Conservation (phyloP, 1,284 basidiomycete species). For the Fomes fomentarius region DNA sequence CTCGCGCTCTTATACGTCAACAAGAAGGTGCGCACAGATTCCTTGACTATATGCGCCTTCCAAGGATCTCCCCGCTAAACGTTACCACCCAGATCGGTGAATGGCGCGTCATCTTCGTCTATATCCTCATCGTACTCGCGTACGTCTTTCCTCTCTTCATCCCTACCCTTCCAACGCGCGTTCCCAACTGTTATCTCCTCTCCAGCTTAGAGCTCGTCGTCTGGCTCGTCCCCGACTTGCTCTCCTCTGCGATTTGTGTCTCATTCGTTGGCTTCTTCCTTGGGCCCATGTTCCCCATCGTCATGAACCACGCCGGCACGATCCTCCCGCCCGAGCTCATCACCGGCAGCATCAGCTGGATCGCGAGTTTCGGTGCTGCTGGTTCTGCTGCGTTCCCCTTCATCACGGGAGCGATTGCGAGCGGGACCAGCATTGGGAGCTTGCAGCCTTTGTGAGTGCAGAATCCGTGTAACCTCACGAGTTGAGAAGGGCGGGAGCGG, state of each 20-base stretch:
- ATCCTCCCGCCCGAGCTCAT: constrained; percentile 54
- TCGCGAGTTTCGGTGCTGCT: constrained; percentile 53
- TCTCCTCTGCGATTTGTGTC: constrained; percentile 54
- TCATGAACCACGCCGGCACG: constrained; percentile 50
- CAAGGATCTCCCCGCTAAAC: no score
- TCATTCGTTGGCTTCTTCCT: constrained; percentile 55
- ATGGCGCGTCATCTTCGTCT: constrained; percentile 42
- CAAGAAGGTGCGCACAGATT: constrained; percentile 37
- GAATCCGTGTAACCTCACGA: neutral
- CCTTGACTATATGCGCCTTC: neutral
- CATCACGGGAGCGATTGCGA: constrained; percentile 56
- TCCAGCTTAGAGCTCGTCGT: constrained; percentile 53
- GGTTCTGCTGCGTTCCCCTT: constrained; percentile 60
- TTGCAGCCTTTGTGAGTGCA: constrained; percentile 60
- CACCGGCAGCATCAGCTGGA: constrained; percentile 60
- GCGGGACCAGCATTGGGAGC: constrained; percentile 48
- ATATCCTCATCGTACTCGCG: constrained; percentile 38
- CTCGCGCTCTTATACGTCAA: constrained; percentile 52
- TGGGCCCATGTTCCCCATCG: constrained; percentile 58
- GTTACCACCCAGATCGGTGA: constrained; percentile 41
- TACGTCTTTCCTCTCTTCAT: constrained; percentile 20
- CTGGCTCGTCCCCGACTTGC: constrained; percentile 59
- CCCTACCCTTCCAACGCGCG: neutral
- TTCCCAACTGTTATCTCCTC: neutral
- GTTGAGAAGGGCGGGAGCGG: neutral